Evolutionary conservation across 1,284 basidiomycete species (phyloP).

Genomic region (Mycena citricolor): DNA sequence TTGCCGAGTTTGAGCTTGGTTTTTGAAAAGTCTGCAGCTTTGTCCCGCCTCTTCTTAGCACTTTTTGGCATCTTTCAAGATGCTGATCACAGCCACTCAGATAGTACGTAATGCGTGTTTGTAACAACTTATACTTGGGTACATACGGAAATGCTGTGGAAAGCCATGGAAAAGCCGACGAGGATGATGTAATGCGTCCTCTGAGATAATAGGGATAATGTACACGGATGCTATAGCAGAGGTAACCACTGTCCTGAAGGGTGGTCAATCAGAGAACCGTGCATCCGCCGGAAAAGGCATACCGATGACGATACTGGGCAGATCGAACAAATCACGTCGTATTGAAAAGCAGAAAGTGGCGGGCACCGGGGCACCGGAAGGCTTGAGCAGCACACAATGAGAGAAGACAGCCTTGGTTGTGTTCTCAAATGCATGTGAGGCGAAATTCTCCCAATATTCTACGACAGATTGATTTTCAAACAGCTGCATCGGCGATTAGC

Average conservation of each 20-base stretch:
- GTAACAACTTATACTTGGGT: too few species aligned
- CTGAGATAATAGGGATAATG: slow-evolving; percentile 16
- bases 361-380: slow-evolving; percentile 78
- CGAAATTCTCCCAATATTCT: slow-evolving; percentile 95
- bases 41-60: slow-evolving; percentile 83
- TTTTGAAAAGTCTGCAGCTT: slow-evolving; percentile 90
- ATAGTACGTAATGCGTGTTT: too few species aligned
- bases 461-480: slow-evolving; percentile 90
- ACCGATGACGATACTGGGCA: slow-evolving; percentile 87
- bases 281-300: slow-evolving; percentile 13
- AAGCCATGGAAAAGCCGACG: too few species aligned
- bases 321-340: slow-evolving; percentile 84
- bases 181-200: neutral
- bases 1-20: slow-evolving; percentile 95
- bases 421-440: slow-evolving; percentile 92
- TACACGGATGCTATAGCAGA: slow-evolving; percentile 46
- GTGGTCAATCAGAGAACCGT: slow-evolving; percentile 4
- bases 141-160: too few species aligned
- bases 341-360: slow-evolving; percentile 94
- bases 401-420: slow-evolving; percentile 94
- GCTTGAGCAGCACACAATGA: slow-evolving; percentile 84
- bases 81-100: too few species aligned
- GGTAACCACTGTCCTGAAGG: slow-evolving; percentile 76
- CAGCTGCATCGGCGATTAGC: slow-evolving; percentile 45
- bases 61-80: slow-evolving; percentile 90